Evolutionary conservation across 2,329 filamentous ascomycete species (phyloP).

Genomic region (Lachnellula willkommii): DNA sequence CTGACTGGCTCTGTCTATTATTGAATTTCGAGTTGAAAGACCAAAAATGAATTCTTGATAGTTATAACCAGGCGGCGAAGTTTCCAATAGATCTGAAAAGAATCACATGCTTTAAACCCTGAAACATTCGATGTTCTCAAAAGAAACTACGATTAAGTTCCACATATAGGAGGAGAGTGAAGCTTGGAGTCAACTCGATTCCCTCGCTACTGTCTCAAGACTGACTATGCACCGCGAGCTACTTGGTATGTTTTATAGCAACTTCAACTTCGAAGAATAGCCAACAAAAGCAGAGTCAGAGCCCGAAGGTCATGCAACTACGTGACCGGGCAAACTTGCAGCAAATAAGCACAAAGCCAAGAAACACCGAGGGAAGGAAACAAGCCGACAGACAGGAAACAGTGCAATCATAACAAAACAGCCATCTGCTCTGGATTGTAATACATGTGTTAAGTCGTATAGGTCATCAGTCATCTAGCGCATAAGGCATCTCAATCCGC

Average conservation of each 20-base stretch:
- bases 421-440: not conserved
- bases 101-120: too few relatives aligned
- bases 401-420: not conserved
- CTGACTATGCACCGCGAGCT: not conserved
- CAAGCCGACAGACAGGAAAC: not conserved
- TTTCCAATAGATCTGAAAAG: too few relatives aligned
- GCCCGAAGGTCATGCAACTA: not conserved
- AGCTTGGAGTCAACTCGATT: too few relatives aligned
- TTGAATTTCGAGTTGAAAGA: too few relatives aligned
- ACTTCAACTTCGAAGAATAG: not conserved
- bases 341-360: not conserved
- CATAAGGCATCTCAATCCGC: slow-evolving; percentile 11
- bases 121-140: too few relatives aligned
- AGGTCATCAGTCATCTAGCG: slow-evolving; percentile 7
- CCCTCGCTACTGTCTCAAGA: too few relatives aligned
- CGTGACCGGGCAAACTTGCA: not conserved
- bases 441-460: not conserved
- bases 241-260: not conserved
- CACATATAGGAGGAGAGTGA: too few relatives aligned
- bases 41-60: too few relatives aligned
- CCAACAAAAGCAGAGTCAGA: not conserved
- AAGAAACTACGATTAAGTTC: too few relatives aligned
- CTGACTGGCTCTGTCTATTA: too few relatives aligned
- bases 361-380: not conserved
- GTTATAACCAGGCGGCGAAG: too few relatives aligned